phyloP scores from a whole-genome alignment of 257 asterid species.

The Galeopsis tetrahit region DNA sequence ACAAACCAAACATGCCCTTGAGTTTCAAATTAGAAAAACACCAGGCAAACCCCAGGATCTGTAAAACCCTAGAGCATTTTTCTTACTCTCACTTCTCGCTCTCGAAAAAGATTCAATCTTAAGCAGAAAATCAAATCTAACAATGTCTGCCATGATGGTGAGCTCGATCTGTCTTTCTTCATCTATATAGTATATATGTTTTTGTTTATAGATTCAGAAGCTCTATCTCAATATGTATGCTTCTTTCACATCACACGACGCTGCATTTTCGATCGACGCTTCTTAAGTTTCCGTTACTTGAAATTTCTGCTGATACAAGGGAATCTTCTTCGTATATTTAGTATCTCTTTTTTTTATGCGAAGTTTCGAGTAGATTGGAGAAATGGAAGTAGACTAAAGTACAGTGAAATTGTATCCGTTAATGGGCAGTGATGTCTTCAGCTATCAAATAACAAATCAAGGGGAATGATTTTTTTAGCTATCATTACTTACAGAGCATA shows the following conservation, averaged over 20 bases:
- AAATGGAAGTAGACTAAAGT: conserved; percentile 8
- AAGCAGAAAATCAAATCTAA: conserved; percentile 28
- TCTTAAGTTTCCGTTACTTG: background rate
- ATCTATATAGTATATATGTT: background rate
- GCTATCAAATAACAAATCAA: conserved; percentile 5
- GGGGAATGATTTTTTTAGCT: background rate
- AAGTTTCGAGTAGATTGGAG: conserved; percentile 9
- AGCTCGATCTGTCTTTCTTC: conserved; percentile 34
- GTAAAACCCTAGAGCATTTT: conserved; percentile 42
- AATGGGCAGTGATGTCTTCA: background rate
- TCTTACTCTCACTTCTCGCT: conserved; percentile 16
- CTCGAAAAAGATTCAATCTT: background rate
- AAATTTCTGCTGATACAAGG: background rate
- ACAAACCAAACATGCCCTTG: conserved; percentile 31
- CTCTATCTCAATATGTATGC: background rate
- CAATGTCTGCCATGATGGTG: conserved; percentile 52
- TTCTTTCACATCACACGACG: conserved; percentile 11
- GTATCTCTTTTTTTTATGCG: background rate
- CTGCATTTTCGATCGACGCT: background rate
- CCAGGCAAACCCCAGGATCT: conserved; percentile 10
- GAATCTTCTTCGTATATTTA: background rate
- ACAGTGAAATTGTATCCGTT: background rate
- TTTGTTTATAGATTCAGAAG: background rate
- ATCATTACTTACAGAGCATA: background rate
- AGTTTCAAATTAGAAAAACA: conserved; percentile 12